Evolutionary conservation across 352 stramenopile genomes (phyloP), one percentile per base, ranked within the genome.

Genomic region (Phytophthora pisi): DNA sequence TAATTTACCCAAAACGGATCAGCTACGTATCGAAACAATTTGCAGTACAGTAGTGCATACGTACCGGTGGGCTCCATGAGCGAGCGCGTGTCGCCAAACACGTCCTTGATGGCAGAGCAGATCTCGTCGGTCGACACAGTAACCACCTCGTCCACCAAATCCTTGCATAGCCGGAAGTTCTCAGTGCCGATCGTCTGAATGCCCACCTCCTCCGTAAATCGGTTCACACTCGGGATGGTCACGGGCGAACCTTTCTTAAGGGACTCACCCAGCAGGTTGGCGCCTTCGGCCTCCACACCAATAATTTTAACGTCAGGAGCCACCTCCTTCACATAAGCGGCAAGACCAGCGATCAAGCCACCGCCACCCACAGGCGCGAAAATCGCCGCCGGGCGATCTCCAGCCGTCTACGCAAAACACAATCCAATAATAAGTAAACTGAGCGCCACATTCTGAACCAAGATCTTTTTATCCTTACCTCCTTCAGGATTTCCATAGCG

Each of bases 331-430:
- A 94, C 84, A 31, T 81, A 99, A 6, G 95, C 93, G 1, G 97
- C 97, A 61, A 99, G 88, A 23, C 97, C 98, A 16, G 97, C 95
- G 50, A 99, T 86, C 66, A 99, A 81, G 0, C 97, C 98, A 36
- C 97, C 97, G n/a, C 98, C 98, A 28, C 98, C 98, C 51, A 98
- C 97, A 62, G 96, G 97, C n/a, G 92, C 81, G 81, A 99, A 99
- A 65, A 99, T 98, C 18, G 91, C 96, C 76, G 99, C 84, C 8
- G 98, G 86, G 59, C 89, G 91, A 51, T 93, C 68, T 42, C 91
- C 95, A 6, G 97, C 92, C 26, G 73, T 92, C 79, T 90, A 45
- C 11, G 23, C 30, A 68, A 13, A 57, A n/a, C 15, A 36, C 30
- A 52, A 61, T 24, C 5, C 9, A 30, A 36, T 16, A 50, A 45